Evolutionary conservation across 495 filamentous ascomycete genomes (phyloP).

Genomic region (Trichocladium antarcticum): DNA sequence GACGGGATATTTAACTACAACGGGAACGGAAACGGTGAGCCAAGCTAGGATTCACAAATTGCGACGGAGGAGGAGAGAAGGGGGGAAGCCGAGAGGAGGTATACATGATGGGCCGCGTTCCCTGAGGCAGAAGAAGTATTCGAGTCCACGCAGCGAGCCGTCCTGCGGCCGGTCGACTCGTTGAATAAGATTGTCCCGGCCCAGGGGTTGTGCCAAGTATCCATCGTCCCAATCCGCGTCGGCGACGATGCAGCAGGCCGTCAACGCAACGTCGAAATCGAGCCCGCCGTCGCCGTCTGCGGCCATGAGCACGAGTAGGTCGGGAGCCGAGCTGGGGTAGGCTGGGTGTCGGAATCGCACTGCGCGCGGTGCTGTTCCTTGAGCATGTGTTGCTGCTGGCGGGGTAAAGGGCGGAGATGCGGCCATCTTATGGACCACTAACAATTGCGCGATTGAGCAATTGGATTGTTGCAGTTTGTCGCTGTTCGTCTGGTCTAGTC

Average conservation of each 20-base stretch:
- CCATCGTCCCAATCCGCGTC: not conserved
- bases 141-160: not conserved
- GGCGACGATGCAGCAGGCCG: not conserved
- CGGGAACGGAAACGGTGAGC: not conserved
- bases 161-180: not conserved
- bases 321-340: too few species aligned
- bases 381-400: too few species aligned
- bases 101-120: not conserved
- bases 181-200: not conserved
- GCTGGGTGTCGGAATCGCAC: too few species aligned
- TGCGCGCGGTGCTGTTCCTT: too few species aligned
- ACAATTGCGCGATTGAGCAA: too few species aligned
- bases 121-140: not conserved
- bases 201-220: not conserved
- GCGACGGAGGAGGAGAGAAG: not conserved
- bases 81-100: not conserved
- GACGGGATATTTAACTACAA: too few species aligned
- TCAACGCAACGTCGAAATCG: not conserved
- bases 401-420: too few species aligned
- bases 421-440: too few species aligned
- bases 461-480: too few species aligned
- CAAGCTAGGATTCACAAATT: not conserved
- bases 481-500: too few species aligned
- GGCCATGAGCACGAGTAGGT: not conserved
- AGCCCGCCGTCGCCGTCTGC: not conserved